Evolutionary conservation across 331 rosid species (phyloP), one percentile per base, ranked within the genome.

Genomic region (Acacia pycnantha): DNA sequence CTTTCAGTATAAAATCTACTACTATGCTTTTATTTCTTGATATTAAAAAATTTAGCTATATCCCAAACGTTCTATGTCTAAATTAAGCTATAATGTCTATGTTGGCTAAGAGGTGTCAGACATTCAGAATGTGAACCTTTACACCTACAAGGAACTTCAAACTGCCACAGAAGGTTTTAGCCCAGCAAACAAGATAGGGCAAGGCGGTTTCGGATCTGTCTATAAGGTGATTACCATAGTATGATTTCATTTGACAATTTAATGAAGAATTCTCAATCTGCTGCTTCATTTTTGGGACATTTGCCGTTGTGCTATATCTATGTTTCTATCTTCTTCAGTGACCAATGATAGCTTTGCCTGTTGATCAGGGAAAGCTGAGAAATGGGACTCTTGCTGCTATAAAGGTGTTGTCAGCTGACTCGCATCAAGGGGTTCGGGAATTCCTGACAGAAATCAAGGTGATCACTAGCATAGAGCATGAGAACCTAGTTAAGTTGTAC

Each of bases 181-280:
- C 76, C 47, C 53, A 37, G 87, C 51, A 58, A 89, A 89, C 80
- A 90, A 90, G 86, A 86, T 92, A 76, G 97, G 97, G 53, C 81
- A 90, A 80, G 97, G 97, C 54, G 97, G 97, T 77, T 94, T 94
- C 84, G 98, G 98, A 79, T 85, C 89, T 4, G 98, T 94, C 80
- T 92, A 91, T 88, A 92, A 92, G 98, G 98, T 94, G 77, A 77
- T 70, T 64, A 15, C 71, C 21, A 16, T 66, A 73, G 18, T 40
- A 74, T 66, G 69, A n/a, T 79, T 22, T 72, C 64, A 44, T 80
- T 27, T 14, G 31, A 65, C 35, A 69, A 9, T 78, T 43, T 62
- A 58, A 40, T 80, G 31, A 69, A 51, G 54, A 77, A 77, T 72
- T 79, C 51, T 59, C n/a, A 37, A 61, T 70, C 70, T 53, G 46